A percentile compares a stretch with the other conserved stretches of the same genome.
Evolutionary conservation across 2,329 filamentous ascomycete genomes (phyloP).

Genomic region (Fusarium equiseti): DNA sequence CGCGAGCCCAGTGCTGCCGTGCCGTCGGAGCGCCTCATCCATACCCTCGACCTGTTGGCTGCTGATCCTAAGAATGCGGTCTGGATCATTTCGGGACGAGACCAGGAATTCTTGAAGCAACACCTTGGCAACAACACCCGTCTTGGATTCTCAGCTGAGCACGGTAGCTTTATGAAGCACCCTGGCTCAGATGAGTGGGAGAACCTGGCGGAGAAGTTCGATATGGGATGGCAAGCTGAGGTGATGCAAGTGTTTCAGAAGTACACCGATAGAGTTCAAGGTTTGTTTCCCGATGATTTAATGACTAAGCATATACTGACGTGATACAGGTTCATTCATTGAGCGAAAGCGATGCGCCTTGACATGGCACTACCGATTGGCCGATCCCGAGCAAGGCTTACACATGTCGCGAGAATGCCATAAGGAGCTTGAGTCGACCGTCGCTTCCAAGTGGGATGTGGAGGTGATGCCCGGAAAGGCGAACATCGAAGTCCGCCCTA

Average conservation of each 20-base stretch:
- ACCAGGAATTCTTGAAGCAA: slow-evolving; percentile 89
- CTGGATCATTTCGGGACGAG: slow-evolving; percentile 98
- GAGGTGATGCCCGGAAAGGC: slow-evolving; percentile 98
- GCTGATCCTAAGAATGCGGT: slow-evolving; percentile 85
- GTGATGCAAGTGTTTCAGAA: slow-evolving; percentile 87
- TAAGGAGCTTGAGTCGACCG: slow-evolving; percentile 80
- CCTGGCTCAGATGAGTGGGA: slow-evolving; percentile 84
- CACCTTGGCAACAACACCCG: slow-evolving; percentile 92
- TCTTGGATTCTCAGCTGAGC: slow-evolving; percentile 95
- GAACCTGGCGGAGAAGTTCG: slow-evolving; percentile 85
- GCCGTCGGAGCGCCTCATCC: slow-evolving; percentile 84
- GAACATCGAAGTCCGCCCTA: slow-evolving; percentile 95
- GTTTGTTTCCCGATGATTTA: slow-evolving; percentile 59
- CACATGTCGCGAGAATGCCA: slow-evolving; percentile 86
- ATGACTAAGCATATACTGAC: slow-evolving; percentile 11
- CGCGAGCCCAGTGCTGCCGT: slow-evolving; percentile 90
- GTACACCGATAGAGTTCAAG: slow-evolving; percentile 88
- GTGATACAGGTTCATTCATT: slow-evolving; percentile 81
- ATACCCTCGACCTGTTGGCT: slow-evolving; percentile 82
- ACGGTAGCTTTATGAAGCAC: slow-evolving; percentile 92
- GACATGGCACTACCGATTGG: slow-evolving; percentile 96
- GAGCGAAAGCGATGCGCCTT: slow-evolving; percentile 94
- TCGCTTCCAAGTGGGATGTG: slow-evolving; percentile 85
- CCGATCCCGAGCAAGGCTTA: slow-evolving; percentile 85
- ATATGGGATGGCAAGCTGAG: slow-evolving; percentile 93